phyloP scores from a whole-genome alignment of 2,329 filamentous ascomycete species.

The Byssochlamys sp. region DNA sequence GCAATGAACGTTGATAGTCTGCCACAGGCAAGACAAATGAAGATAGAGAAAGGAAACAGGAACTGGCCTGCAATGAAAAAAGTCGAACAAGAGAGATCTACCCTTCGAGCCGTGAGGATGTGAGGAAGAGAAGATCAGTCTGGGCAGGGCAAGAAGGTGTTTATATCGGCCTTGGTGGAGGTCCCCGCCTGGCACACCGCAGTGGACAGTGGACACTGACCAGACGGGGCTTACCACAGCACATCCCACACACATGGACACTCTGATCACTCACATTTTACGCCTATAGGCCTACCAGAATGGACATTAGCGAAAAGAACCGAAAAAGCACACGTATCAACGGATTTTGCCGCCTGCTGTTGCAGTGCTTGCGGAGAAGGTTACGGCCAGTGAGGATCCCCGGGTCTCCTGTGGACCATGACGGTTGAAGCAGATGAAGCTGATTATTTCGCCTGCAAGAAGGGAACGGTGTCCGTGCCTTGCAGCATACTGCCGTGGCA shows the following conservation, averaged over 20 bases:
- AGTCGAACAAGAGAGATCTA: conserved; percentile 17
- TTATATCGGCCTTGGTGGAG: not conserved
- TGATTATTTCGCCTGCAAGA: not conserved
- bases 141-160: conserved; percentile 2
- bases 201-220: not conserved
- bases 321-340: not conserved
- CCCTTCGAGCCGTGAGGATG: conserved; percentile 17
- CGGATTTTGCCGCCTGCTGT: not conserved
- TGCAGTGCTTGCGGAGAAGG: not conserved
- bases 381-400: not conserved
- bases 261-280: not conserved
- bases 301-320: not conserved
- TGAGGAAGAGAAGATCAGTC: conserved; percentile 8
- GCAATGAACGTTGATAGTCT: conserved; percentile 20
- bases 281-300: not conserved
- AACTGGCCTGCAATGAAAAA: conserved; percentile 21
- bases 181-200: not conserved
- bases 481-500: not conserved
- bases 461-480: not conserved
- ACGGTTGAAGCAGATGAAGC: not conserved
- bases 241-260: not conserved
- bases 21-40: conserved; percentile 24
- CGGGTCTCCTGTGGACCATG: not conserved
- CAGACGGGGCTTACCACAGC: not conserved
- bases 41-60: conserved; percentile 24